phyloP scores from a whole-genome alignment of 23 red algal species.

The Cyanidioschyzon merolae region DNA sequence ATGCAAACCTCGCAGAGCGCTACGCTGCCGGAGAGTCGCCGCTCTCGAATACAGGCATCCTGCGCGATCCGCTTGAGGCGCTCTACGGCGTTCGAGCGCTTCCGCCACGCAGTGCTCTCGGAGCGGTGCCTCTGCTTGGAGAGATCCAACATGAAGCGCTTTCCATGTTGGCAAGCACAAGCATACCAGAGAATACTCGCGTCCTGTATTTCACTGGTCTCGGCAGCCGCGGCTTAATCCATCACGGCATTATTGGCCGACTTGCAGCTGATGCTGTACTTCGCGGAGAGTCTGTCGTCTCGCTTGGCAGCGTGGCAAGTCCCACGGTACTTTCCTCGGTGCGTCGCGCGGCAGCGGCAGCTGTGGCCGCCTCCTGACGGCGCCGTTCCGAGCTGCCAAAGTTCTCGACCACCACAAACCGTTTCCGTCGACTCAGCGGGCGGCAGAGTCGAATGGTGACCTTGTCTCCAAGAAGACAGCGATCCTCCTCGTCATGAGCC shows the following conservation, averaged over 20 bases:
- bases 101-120: not conserved
- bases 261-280: not conserved
- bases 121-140: not conserved
- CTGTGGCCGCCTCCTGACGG: not conserved
- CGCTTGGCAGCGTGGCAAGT: not conserved
- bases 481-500: slow-evolving; percentile 70
- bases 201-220: slow-evolving; percentile 11
- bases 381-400: slow-evolving; percentile 32
- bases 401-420: slow-evolving; percentile 67
- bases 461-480: slow-evolving; percentile 64
- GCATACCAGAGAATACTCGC: not conserved
- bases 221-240: not conserved
- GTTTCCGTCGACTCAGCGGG: slow-evolving; percentile 51
- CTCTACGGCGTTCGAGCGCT: not conserved
- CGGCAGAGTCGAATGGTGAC: slow-evolving; percentile 57
- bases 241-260: not conserved
- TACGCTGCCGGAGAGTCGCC: not conserved
- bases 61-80: not conserved
- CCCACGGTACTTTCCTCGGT: not conserved
- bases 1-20: not conserved
- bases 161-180: not conserved
- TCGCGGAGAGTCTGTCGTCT: not conserved
- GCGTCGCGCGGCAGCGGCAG: not conserved
- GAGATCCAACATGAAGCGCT: not conserved
- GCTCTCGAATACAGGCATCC: not conserved